Percentiles rank a stretch among this genome's conserved stretches.
phyloP scores from a whole-genome alignment of 1,284 basidiomycete genomes.

The Ganoderma lucidum region DNA sequence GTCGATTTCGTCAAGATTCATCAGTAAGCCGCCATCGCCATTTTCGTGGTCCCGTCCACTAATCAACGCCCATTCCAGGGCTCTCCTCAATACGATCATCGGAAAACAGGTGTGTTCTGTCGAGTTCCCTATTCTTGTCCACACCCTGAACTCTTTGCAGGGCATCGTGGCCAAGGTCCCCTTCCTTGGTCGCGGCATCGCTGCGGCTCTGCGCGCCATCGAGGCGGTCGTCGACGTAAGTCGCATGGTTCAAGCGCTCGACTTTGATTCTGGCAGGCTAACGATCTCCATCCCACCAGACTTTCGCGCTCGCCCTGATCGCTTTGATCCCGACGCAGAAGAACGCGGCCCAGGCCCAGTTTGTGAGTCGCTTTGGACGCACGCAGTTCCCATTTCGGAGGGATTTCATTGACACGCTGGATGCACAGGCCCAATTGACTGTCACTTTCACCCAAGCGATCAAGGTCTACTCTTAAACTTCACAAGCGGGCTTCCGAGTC shows the following conservation, averaged over 20 bases:
- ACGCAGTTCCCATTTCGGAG: too few species aligned
- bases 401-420: not conserved
- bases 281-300: not conserved
- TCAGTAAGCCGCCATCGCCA: not conserved
- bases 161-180: not conserved
- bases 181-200: constrained; percentile 3
- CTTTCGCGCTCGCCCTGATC: not conserved
- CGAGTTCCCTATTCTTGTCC: too few species aligned
- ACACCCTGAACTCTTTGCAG: not conserved
- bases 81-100: constrained; percentile 4
- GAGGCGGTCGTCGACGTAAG: constrained; percentile 3
- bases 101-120: constrained; percentile 8
- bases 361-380: not conserved
- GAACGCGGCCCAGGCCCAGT: not conserved
- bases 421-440: not conserved
- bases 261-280: not conserved
- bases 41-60: too few species aligned
- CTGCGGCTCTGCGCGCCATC: not conserved
- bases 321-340: constrained; percentile 1
- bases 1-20: not conserved
- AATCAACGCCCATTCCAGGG: not conserved
- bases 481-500: too few species aligned
- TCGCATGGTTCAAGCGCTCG: not conserved
- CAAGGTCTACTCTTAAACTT: not conserved
- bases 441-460: not conserved